These are phyloP conservation scores for Fagus crenata DNA, from an alignment of 306 rosid genomes.

Conservation along the genomic window DNA sequence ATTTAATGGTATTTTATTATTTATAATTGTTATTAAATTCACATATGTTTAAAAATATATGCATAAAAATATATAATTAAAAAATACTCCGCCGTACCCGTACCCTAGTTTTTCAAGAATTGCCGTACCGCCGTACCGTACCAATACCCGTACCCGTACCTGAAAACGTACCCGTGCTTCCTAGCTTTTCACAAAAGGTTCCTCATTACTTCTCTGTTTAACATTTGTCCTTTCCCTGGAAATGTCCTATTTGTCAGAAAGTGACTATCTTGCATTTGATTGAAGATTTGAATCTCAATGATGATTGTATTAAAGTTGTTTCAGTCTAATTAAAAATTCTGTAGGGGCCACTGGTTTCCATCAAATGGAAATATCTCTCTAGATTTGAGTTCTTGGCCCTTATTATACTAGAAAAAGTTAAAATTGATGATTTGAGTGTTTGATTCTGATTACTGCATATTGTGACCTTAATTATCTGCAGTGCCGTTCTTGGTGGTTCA, in stretches of 20 bases:
- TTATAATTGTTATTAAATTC: no score
- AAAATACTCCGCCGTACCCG: no score
- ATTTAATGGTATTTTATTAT: no score
- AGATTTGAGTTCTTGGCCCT: conserved; percentile 25
- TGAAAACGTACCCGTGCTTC: no score
- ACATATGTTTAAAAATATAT: no score
- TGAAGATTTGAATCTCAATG: neutral
- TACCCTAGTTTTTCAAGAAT: no score
- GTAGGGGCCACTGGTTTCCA: conserved; percentile 5
- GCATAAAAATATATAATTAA: no score
- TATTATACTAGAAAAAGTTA: neutral
- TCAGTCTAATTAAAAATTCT: conserved; percentile 12
- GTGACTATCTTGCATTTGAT: conserved; percentile 6
- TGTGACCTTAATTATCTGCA: conserved; percentile 36
- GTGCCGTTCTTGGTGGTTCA: conserved; percentile 83
- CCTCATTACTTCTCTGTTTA: neutral
- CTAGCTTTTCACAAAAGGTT: neutral
- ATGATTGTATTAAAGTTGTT: conserved; percentile 8
- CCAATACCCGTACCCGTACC: no score
- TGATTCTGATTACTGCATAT: conserved; percentile 25
- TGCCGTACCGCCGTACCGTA: no score
- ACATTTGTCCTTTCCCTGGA: neutral
- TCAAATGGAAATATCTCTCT: conserved; percentile 20
- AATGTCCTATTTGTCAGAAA: neutral
- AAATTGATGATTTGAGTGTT: conserved; percentile 16